Evolutionary conservation across 371 early-diverging fungal genomes (phyloP), one percentile per base, ranked within the genome.

Genomic region (Mortierella sp.): DNA sequence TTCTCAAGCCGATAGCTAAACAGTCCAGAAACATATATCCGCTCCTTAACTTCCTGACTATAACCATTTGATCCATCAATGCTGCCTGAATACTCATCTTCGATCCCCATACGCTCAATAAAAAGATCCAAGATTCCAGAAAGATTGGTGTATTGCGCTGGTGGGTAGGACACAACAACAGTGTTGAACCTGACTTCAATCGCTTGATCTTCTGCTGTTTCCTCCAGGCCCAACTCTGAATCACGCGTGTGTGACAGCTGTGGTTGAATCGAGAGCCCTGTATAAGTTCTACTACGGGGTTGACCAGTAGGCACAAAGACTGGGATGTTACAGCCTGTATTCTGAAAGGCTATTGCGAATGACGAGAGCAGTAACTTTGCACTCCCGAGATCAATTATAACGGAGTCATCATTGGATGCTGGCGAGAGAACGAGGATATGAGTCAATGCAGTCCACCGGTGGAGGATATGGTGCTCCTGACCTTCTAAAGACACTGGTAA

Each of bases 221-320:
- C 77, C 2, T 77, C 77, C 19, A 71, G 61, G 13, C 77, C 77
- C 38, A 77, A 15, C 9, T 76, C 76, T 16, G 63, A n/a, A 13
- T 67, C 68, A 13, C 58, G 58, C 19, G 52, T 50, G 24, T 57
- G 63, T 48, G 13, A 69, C 40, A 41, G 66, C 32, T 47, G 83
- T 40, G 41, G 69, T n/a, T 71, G 61, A 19, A 88, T 78, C 69
- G 87, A 85, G 50, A 88, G 87, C 1, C 94, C 96, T 3, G 84
- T 86, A 72, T 88, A 95, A 71, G 93, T 79, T 19, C 70, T 77
- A 73, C 89, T 88, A 72, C 93, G 88, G 9, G 85, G 75, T 16
- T 92, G 92, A 10, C 94, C 94, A 4, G 88, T 88, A 0, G 93
- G 94, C 7, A 93, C 88, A 86, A 95, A 96, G 11, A 90, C 89